Evolutionary conservation across 1,284 basidiomycete genomes (phyloP), one percentile per base, ranked within the genome.

Genomic region (Entoloma clypeatum): DNA sequence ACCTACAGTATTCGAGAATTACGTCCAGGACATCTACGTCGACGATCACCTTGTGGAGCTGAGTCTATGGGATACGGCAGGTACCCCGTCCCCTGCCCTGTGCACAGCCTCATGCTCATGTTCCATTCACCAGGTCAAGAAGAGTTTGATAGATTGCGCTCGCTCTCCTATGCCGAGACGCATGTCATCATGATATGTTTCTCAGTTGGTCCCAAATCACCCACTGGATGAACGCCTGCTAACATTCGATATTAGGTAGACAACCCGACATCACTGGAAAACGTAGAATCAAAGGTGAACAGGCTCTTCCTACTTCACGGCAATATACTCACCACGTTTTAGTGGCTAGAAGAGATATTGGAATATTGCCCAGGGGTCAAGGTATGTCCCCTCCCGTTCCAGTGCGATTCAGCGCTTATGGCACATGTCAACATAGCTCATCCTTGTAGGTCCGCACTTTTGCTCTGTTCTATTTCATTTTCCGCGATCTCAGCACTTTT

Each of bases 61-160:
- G 35, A 91, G 90, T 56, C 60, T 98, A 44, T 98, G 94, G 94
- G 95, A 98, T 61, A 97, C 94, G 28, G 94, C 94, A 26, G 92
- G 92, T 90, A 56, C 52, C 79, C 67, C 39, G 26, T 43, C 21
- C n/a, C 22, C 13, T 16, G 9, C 10, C 11, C 26, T 18, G 8
- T 36, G 8, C 26, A 39, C 23, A 43, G 34, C 36, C 35, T 14
- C 14, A 11, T 25, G 11, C 27, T 29, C n/a, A 17, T 25, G 30
- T 38, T 29, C 26, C 34, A 34, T 30, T 16, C 31, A 39, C 31
- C 59, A 92, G 93, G 91, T 17, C 92, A 96, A 64, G 94, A 98
- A 68, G 94, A 97, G 55, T 97, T 97, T 61, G 94, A 96, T 61
- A 74, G 92, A 36, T 66, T 98, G 41, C 77, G 95, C 34, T 92